Evolutionary conservation across 345 rosid species (phyloP).

Genomic region (Luvunga scandens): DNA sequence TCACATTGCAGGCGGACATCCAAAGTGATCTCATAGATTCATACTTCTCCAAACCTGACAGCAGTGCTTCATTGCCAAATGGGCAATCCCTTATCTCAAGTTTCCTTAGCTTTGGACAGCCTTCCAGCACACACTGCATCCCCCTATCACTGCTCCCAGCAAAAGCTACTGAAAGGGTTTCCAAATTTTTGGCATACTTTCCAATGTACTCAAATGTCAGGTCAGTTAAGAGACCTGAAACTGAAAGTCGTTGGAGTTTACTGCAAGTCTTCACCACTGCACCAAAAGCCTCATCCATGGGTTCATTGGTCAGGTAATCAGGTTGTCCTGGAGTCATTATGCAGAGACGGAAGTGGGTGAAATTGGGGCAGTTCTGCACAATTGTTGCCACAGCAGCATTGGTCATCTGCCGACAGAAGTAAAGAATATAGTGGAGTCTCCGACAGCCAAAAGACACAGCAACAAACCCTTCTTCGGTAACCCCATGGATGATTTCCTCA

Average conservation of each 20-base stretch:
- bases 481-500: constrained; percentile 45
- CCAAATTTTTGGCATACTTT: constrained; percentile 62
- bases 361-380: constrained; percentile 63
- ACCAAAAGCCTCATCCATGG: constrained; percentile 79
- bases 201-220: constrained; percentile 63
- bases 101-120: constrained; percentile 63
- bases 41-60: constrained; percentile 63
- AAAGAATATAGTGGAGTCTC: constrained; percentile 61
- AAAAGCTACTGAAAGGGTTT: constrained; percentile 72
- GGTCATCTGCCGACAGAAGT: constrained; percentile 70
- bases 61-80: constrained; percentile 61
- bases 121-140: constrained; percentile 58
- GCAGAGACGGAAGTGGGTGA: constrained; percentile 75
- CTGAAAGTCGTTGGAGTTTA: constrained; percentile 64
- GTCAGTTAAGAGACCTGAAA: constrained; percentile 65
- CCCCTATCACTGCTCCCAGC: constrained; percentile 72
- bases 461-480: constrained; percentile 60
- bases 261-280: constrained; percentile 63
- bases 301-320: constrained; percentile 52
- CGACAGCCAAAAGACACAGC: constrained; percentile 62
- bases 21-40: constrained; percentile 80
- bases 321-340: constrained; percentile 69
- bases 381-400: constrained; percentile 66
- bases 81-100: constrained; percentile 80
- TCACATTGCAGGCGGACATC: constrained; percentile 74